Base-by-base conservation (phyloP, 2,329 filamentous ascomycete species). In the Pseudogymnoascus sp. region DNA sequence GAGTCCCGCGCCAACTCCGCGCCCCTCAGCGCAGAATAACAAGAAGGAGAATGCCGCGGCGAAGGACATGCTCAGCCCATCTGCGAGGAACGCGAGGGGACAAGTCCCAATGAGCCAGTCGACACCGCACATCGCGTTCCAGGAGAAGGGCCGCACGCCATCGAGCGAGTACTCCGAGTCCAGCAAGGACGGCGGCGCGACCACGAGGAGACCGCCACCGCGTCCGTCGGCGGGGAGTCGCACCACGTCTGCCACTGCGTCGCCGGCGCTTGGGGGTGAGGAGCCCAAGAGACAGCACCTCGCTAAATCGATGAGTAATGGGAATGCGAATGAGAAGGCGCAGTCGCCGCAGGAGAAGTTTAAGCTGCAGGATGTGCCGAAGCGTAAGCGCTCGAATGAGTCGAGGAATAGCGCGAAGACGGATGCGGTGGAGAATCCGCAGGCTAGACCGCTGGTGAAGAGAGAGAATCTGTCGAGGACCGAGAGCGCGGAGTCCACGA, bases 71-170 rank as follows among this genome's bases (percentile, higher is more conserved):
- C 31, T 57, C 18, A 57, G 31, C 51, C 23, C 31, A 2, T 16
- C 51, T 2, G 23, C 23, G n/a, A 29, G 23, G 18, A 57, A n/a
- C 18, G 18, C 51, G 18, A 29, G 51, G 14, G 31, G 51, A 29
- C 51, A 34, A 10, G n/a, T 40, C 4, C 39, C 39, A 40, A 40
- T 18, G n/a, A 40, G 39, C 39, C 39, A 78, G 65, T 83, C 86
- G 1, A 92, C 90, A 14, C 91, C 92, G n/a, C 92, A 96, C 71
- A 96, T 96, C 70, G 89, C 91, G 21, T 96, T 92, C 73, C 91
- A 96, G 73, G 91, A 96, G 71, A 95, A 93, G 75, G 85, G 85
- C 1, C 84, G 89, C 51, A 81, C 85, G 65, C 76, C 81, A 4
- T 86, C 86, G 0, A 84, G 86, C 2, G 84, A 87, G 10, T 77